A percentile compares a stretch with the other conserved stretches of the same genome.
Evolutionary conservation across 1,139 yeast genomes (phyloP).

Genomic region (Yamadazyma trypodendri): DNA sequence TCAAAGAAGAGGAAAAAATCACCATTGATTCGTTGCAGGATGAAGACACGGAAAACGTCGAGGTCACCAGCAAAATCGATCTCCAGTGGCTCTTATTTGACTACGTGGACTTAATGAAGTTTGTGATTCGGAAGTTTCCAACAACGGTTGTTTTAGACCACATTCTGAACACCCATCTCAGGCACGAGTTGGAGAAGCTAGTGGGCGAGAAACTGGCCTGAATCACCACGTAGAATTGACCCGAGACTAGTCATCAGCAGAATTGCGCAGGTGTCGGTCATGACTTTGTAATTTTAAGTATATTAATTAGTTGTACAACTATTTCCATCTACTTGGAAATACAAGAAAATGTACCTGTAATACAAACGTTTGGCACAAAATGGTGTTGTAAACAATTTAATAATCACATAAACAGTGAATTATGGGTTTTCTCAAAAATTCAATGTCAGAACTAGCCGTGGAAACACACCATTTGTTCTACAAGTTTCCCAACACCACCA

Average conservation of each 20-base stretch:
- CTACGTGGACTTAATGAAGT: constrained; percentile 42
- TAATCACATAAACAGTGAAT: no score
- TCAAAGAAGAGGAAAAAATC: constrained; percentile 23
- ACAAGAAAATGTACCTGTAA: no score
- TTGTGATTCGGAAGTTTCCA: constrained; percentile 33
- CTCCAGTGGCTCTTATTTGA: constrained; percentile 46
- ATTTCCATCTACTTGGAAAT: no score
- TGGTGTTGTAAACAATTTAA: no score
- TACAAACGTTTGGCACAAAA: no score
- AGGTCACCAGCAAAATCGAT: constrained; percentile 27
- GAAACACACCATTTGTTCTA: constrained; percentile 68
- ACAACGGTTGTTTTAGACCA: background rate
- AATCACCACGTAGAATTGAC: no score
- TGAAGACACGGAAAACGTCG: constrained; percentile 24
- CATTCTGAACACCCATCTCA: background rate
- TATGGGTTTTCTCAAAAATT: no score
- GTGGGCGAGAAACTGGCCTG: background rate
- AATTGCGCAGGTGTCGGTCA: no score
- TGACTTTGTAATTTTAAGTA: no score
- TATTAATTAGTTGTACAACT: no score
- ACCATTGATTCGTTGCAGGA: constrained; percentile 28
- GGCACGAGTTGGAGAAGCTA: background rate
- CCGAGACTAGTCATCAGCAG: no score
- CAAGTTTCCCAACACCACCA: constrained; percentile 59
- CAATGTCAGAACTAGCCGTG: no score